phyloP scores from a whole-genome alignment of 2,329 filamentous ascomycete genomes.

The Paracoccidioides lutzii region DNA sequence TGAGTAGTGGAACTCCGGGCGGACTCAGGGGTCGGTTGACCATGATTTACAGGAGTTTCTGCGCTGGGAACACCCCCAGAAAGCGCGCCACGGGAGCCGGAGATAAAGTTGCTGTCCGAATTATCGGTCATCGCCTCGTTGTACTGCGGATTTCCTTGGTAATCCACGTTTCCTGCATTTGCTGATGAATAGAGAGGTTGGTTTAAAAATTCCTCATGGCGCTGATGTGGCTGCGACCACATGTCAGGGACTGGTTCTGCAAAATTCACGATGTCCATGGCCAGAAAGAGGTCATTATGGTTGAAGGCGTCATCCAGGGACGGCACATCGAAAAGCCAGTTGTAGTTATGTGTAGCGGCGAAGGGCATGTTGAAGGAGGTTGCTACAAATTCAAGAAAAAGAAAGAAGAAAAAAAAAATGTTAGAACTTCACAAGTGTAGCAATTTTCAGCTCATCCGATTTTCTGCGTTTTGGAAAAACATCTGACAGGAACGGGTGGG shows the following conservation, averaged over 20 bases:
- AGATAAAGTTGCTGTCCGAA: background rate
- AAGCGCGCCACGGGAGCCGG: background rate
- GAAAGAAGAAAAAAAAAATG: background rate
- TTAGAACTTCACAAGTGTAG: background rate
- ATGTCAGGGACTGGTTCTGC: conserved; percentile 11
- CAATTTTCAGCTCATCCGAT: background rate
- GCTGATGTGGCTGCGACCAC: conserved; percentile 5
- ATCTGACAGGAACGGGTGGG: background rate
- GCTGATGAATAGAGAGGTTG: background rate
- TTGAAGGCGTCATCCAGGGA: conserved; percentile 26
- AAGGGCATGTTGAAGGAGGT: conserved; percentile 54
- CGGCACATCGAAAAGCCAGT: conserved; percentile 44
- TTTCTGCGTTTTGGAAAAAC: background rate
- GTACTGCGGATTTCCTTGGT: background rate
- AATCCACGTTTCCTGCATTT: background rate
- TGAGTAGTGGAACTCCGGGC: background rate
- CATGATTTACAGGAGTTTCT: background rate
- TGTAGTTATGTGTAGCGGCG: conserved; percentile 50
- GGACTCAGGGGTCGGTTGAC: background rate
- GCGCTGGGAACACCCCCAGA: background rate
- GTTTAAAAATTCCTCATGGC: background rate
- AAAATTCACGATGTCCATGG: conserved; percentile 16
- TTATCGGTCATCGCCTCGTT: background rate
- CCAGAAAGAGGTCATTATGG: conserved; percentile 17
- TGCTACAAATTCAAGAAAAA: conserved; percentile 21